Percentiles rank a stretch among this genome's conserved stretches.
Evolutionary conservation across 75 land plant species (phyloP).

Genomic region (Cupressus sempervirens): DNA sequence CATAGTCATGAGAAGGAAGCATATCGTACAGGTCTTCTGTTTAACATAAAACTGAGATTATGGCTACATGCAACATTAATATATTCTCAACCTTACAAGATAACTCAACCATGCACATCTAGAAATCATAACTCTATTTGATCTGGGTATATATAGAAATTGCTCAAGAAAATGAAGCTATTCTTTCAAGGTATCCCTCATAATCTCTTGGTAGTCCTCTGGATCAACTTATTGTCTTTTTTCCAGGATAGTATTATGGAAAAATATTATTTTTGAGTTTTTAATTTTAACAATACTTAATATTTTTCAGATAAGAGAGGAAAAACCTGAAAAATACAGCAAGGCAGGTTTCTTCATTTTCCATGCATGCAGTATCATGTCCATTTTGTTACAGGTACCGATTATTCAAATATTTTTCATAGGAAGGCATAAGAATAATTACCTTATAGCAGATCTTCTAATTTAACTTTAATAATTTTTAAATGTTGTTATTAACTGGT

Average conservation of each 20-base stretch:
- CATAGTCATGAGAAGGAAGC: neutral
- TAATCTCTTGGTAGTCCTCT: neutral
- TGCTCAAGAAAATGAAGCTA: neutral
- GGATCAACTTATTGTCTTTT: too few species aligned
- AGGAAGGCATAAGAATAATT: neutral
- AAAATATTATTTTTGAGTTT: neutral
- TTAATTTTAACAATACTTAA: neutral
- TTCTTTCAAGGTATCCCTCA: neutral
- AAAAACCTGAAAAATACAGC: conserved; percentile 35
- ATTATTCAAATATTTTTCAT: neutral
- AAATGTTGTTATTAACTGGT: neutral
- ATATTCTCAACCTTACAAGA: neutral
- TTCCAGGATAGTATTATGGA: neutral
- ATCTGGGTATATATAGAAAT: neutral
- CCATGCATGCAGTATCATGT: conserved; percentile 44
- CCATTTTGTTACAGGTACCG: conserved; percentile 47
- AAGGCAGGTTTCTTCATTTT: conserved; percentile 40
- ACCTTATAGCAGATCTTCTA: neutral
- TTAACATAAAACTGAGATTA: neutral
- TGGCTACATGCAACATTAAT: neutral
- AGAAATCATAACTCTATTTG: neutral
- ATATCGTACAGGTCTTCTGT: neutral
- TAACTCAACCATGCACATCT: neutral
- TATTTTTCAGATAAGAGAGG: conserved; percentile 35
- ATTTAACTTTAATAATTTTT: neutral